Percentiles rank a stretch among this genome's conserved stretches.
Conservation (phyloP, 169 alveolate species). For the Plasmodium malariae region DNA sequence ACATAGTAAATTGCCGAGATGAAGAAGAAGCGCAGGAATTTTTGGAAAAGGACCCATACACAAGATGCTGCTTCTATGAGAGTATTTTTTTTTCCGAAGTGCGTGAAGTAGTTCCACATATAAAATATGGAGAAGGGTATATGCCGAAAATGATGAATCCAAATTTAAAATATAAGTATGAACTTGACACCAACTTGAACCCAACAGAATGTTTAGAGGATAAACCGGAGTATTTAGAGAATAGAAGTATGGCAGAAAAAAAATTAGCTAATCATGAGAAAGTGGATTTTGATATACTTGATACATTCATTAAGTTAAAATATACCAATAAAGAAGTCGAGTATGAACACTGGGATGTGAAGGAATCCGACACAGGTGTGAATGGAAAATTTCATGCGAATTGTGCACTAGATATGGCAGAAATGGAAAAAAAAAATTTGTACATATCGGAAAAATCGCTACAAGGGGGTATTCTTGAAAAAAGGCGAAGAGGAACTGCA, state of each 20-base stretch:
- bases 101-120: conserved; percentile 73
- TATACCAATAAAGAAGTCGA: conserved; percentile 36
- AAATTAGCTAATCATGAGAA: conserved; percentile 7
- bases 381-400: neutral
- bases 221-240: conserved; percentile 55
- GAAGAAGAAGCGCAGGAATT: conserved; percentile 78
- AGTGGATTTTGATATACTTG: conserved; percentile 44
- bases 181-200: conserved; percentile 26
- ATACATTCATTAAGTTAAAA: conserved; percentile 60
- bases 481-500: neutral
- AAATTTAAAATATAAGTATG: conserved; percentile 44
- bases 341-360: neutral
- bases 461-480: neutral
- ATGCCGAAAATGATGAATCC: conserved; percentile 33
- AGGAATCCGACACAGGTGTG: neutral
- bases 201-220: conserved; percentile 59
- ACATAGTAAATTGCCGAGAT: conserved; percentile 56
- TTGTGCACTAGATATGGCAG: neutral
- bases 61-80: conserved; percentile 73
- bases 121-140: conserved; percentile 29
- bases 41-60: conserved; percentile 75
- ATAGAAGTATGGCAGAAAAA: conserved; percentile 20
- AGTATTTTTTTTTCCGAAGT: conserved; percentile 75
- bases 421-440: neutral
- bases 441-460: neutral